phyloP scores from a whole-genome alignment of 148 eudicot species.

The Drosera capensis region DNA sequence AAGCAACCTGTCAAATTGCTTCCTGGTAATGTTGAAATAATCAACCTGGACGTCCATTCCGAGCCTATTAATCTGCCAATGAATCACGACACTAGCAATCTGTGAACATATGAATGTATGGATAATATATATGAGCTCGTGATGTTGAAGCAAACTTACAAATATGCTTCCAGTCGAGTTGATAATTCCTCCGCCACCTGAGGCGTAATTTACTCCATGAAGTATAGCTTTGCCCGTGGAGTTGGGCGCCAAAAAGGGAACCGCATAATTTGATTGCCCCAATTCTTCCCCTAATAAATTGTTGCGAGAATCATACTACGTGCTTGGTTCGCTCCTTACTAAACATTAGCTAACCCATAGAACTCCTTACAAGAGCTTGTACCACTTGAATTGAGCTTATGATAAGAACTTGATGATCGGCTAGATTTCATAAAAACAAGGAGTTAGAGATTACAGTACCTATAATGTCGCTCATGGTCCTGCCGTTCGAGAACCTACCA shows the following conservation, averaged over 20 bases:
- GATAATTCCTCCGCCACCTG: constrained; percentile 91
- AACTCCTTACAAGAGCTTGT: neutral
- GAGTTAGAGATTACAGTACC: constrained; percentile 31
- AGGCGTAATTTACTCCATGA: constrained; percentile 82
- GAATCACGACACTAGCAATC: too few relatives aligned
- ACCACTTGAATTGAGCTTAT: too few relatives aligned
- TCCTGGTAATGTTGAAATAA: constrained; percentile 74
- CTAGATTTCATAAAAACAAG: too few relatives aligned
- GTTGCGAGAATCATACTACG: neutral
- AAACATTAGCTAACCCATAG: too few relatives aligned
- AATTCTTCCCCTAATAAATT: constrained; percentile 85
- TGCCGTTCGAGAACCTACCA: constrained; percentile 1
- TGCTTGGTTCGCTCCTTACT: neutral
- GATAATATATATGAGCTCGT: too few relatives aligned
- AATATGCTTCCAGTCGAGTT: constrained; percentile 86
- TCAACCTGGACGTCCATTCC: constrained; percentile 91
- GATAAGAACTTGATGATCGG: too few relatives aligned
- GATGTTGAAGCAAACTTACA: too few relatives aligned
- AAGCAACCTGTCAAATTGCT: constrained; percentile 51
- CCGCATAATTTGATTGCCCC: constrained; percentile 53
- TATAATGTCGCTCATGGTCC: constrained; percentile 68
- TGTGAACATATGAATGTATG: too few relatives aligned
- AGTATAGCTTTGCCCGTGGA: constrained; percentile 58
- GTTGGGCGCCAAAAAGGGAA: constrained; percentile 78
- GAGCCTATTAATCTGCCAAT: constrained; percentile 87